Base-by-base conservation (phyloP, 192 early-diverging fungal genomes). In the Powellomyces hirtus region DNA sequence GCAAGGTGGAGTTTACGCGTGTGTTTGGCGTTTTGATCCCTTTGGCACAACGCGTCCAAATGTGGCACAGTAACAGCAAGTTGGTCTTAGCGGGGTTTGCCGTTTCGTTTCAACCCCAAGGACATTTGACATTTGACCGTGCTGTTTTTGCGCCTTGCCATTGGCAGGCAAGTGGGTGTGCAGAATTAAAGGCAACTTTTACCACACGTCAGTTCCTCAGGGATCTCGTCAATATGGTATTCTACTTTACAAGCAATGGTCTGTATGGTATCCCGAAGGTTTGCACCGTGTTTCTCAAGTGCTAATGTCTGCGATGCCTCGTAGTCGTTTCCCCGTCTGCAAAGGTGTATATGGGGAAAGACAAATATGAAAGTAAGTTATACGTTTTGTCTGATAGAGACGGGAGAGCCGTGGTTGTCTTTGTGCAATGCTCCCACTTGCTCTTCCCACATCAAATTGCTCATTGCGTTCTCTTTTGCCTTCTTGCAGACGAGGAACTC, bases 261-360 rank as follows among this genome's bases (percentile, higher is more conserved):
- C 31, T 2, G 62, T 18, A 18, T 26, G 16, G 0, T 49, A 34
- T 34, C 6, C 29, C 14, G 27, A 27, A 31, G 4, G 5, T 27
- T 27, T 5, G 26, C 4, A 18, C 53, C 33, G 16, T 6, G 18
- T 31, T 29, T 64, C 30, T 27, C 22, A 16, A 50, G 30, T 27
- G 62, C 7, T 3, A 24, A 18, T 45, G n/a, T 20, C 24, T 46
- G 29, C 33, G 20, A 52, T 64, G 27, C 38, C 0, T 29, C 31
- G 22, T 46, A 74, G 68, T 74, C 14, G 56, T 66, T 40, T 29
- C 36, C 20, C 72, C 72, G 7, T 83, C 92, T 2, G 91, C 89
- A 29, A 74, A 77, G 27, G 88, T 99, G 37, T 99, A 96, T 73
- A 96, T 99, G 94, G 97, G 97, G 64, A 96, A 93, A 75, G 95